A percentile compares a stretch with the other conserved stretches of the same genome.
These are phyloP conservation scores for Casuarina cunninghamiana DNA, from an alignment of 306 rosid species.

Conservation along the genomic window DNA sequence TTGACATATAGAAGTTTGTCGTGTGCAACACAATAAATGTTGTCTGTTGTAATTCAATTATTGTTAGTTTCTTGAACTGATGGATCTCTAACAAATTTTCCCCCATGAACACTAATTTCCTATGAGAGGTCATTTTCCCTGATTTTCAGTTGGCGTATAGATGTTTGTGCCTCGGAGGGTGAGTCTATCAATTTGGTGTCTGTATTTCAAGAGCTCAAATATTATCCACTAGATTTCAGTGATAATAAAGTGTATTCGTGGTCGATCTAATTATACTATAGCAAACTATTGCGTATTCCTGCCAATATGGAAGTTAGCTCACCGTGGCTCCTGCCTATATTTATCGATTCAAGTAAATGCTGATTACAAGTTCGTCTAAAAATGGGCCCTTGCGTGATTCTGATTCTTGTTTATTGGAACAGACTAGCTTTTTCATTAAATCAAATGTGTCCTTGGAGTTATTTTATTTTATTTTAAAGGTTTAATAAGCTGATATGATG, in stretches of 20 bases:
- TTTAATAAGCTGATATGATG: slow-evolving; percentile 29
- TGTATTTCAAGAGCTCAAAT: neutral
- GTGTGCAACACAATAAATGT: neutral
- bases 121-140: neutral
- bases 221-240: neutral
- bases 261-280: neutral
- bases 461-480: neutral
- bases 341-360: neutral
- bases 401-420: neutral
- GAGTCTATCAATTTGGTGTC: neutral
- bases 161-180: neutral
- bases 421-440: neutral
- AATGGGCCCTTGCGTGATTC: neutral
- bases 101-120: neutral
- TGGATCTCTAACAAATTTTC: neutral
- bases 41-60: neutral
- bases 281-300: neutral
- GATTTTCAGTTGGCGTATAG: neutral
- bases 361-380: neutral
- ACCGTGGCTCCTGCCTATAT: neutral
- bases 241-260: neutral
- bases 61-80: neutral
- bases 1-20: neutral
- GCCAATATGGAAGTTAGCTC: neutral
- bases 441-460: neutral